Conservation (phyloP, 2,329 filamentous ascomycete species). For the Stagonosporopsis chrysanthemi region DNA sequence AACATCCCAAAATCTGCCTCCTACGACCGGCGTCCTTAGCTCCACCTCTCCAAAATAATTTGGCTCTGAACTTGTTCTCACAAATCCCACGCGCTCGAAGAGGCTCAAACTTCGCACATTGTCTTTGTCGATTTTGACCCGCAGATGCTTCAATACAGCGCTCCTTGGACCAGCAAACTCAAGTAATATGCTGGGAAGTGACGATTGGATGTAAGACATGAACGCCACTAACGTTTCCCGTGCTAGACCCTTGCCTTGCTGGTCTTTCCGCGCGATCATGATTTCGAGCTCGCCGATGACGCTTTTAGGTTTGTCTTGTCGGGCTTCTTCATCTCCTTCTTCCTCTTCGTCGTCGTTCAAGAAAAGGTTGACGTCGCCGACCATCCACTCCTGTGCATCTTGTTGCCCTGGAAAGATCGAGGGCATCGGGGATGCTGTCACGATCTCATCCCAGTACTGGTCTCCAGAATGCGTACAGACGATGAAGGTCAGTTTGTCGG, state of each 20-base stretch:
- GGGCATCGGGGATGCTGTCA: background rate
- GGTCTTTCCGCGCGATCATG: conserved; percentile 73
- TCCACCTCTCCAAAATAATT: conserved; percentile 76
- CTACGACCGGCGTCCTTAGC: conserved; percentile 22
- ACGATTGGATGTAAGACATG: conserved; percentile 69
- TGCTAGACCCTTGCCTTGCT: conserved; percentile 71
- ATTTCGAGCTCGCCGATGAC: conserved; percentile 79
- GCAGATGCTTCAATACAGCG: conserved; percentile 53
- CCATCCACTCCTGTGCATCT: conserved; percentile 62
- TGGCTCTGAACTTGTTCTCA: conserved; percentile 55
- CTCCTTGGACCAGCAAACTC: conserved; percentile 57
- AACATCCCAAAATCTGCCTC: conserved; percentile 1
- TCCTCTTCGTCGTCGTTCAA: conserved; percentile 58
- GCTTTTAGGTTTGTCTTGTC: background rate
- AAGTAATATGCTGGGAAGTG: conserved; percentile 62
- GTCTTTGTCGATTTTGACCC: conserved; percentile 67
- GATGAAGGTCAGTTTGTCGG: conserved; percentile 93
- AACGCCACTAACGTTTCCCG: conserved; percentile 71
- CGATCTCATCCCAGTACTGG: background rate
- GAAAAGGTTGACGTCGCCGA: conserved; percentile 71
- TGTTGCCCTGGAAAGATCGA: conserved; percentile 38
- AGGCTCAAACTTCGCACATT: conserved; percentile 66
- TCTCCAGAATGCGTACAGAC: conserved; percentile 59
- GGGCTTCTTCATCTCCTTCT: conserved; percentile 15
- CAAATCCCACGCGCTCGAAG: conserved; percentile 68